Conservation (phyloP, 805 yeast species). For the Yarrowia deformans region DNA sequence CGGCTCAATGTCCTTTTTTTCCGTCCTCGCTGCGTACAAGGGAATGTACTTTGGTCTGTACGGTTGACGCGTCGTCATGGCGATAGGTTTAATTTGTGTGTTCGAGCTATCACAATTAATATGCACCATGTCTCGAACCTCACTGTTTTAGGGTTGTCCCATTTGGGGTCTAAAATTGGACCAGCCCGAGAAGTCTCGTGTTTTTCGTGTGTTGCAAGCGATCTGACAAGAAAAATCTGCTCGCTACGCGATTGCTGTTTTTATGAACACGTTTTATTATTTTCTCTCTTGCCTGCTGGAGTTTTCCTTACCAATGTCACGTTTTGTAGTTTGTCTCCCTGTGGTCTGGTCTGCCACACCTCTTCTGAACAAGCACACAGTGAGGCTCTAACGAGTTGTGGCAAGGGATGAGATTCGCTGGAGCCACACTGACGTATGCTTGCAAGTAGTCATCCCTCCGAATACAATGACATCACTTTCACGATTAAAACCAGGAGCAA, state of each 20-base stretch:
- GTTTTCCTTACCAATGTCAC: too few relatives aligned
- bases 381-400: too few relatives aligned
- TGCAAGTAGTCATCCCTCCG: too few relatives aligned
- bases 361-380: neutral
- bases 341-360: neutral
- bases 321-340: too few relatives aligned
- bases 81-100: slow-evolving; percentile 26
- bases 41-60: slow-evolving; percentile 35
- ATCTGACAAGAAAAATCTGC: too few relatives aligned
- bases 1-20: slow-evolving; percentile 3
- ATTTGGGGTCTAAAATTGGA: neutral
- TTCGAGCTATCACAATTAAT: neutral
- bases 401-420: too few relatives aligned
- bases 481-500: too few relatives aligned
- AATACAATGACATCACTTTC: too few relatives aligned
- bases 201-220: neutral
- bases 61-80: slow-evolving; percentile 34
- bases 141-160: slow-evolving; percentile 14
- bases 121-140: neutral
- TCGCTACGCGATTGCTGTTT: too few relatives aligned
- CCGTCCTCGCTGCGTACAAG: slow-evolving; percentile 15
- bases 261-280: too few relatives aligned
- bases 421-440: too few relatives aligned
- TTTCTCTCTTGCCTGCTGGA: too few relatives aligned
- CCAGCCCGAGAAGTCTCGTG: neutral